Percentiles rank a stretch among this genome's conserved stretches.
Evolutionary conservation across 2,329 filamentous ascomycete genomes (phyloP).

Genomic region (Penicillium sp.): DNA sequence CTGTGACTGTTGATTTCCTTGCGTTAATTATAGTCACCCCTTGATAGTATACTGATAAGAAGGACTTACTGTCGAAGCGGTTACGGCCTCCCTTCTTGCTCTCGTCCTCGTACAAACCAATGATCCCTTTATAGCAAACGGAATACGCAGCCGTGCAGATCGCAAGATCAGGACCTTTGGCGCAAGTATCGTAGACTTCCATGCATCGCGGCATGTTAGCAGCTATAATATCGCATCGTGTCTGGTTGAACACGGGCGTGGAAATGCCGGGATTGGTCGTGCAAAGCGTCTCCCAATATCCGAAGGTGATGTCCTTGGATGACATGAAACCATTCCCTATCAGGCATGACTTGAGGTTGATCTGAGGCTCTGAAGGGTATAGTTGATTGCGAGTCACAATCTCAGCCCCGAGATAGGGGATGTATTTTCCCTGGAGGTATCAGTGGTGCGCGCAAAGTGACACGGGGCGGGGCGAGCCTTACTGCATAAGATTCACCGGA

Average conservation of each 20-base stretch:
- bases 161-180: constrained; percentile 11
- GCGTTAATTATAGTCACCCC: neutral
- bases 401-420: constrained; percentile 44
- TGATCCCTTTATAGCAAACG: constrained; percentile 16
- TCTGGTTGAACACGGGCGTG: constrained; percentile 44
- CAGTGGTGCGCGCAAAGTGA: neutral
- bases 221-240: constrained; percentile 47
- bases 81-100: constrained; percentile 19
- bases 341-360: constrained; percentile 45
- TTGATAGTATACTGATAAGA: too few relatives aligned
- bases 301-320: constrained; percentile 39
- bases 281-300: constrained; percentile 49
- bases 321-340: constrained; percentile 49
- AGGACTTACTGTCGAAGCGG: constrained; percentile 22
- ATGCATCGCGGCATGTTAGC: constrained; percentile 46
- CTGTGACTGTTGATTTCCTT: constrained; percentile 15
- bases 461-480: constrained; percentile 1
- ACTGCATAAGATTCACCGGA: constrained; percentile 51
- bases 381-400: constrained; percentile 45
- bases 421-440: constrained; percentile 45
- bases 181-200: constrained; percentile 39
- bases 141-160: constrained; percentile 15
- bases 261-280: constrained; percentile 45
- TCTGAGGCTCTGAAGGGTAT: constrained; percentile 39
- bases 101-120: constrained; percentile 20